Conservation (phyloP, 1,284 basidiomycete genomes). For the Fomitiporia mediterranea region DNA sequence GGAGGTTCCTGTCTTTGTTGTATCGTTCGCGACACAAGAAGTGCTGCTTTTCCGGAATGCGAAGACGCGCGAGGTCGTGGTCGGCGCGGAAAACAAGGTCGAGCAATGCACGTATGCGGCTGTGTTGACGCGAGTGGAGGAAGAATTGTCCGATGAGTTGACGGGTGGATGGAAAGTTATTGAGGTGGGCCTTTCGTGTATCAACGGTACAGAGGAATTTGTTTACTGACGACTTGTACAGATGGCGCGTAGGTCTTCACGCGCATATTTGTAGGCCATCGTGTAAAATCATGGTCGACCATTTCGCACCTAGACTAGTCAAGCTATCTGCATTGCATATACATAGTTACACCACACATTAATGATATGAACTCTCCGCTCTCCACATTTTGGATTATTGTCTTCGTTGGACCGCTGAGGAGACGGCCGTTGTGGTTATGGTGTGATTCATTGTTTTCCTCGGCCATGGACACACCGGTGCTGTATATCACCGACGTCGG, state of each 20-base stretch:
- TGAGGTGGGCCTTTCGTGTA: conserved; percentile 56
- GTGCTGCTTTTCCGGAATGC: conserved; percentile 88
- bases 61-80: conserved; percentile 78
- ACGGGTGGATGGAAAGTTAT: conserved; percentile 99
- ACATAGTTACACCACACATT: not conserved
- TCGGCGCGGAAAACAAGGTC: conserved; percentile 86
- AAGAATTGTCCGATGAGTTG: conserved; percentile 84
- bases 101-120: conserved; percentile 93
- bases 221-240: conserved; percentile 20
- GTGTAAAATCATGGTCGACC: conserved; percentile 4
- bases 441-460: too few relatives aligned
- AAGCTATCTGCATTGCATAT: not conserved
- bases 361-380: conserved; percentile 8
- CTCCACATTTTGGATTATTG: too few relatives aligned
- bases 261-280: conserved; percentile 32
- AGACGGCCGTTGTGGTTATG: too few relatives aligned
- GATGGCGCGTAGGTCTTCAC: conserved; percentile 37
- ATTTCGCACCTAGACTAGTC: not conserved
- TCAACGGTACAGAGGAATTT: not conserved
- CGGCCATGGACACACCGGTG: too few relatives aligned
- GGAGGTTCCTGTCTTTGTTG: conserved; percentile 85
- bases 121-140: conserved; percentile 84
- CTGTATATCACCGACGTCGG: too few relatives aligned
- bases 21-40: conserved; percentile 93
- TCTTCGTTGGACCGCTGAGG: too few relatives aligned